Base-by-base conservation (phyloP, 1,284 basidiomycete species). In the Ustilago curta region DNA sequence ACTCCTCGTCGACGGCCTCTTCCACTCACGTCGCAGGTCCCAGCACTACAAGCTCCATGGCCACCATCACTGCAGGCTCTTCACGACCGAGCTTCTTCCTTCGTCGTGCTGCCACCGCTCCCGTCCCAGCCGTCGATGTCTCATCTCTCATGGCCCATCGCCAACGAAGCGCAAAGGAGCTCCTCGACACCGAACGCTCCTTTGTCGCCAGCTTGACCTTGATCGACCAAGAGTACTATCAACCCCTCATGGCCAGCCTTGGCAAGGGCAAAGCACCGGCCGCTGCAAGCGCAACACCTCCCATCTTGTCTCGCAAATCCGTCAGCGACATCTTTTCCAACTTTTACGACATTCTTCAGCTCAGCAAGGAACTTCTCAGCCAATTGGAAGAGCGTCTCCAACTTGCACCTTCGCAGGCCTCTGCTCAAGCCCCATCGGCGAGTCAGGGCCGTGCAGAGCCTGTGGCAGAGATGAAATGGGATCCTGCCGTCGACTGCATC, bases 321-420 rank as follows among this genome's bases (percentile, higher is more conserved):
- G 88, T 95, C 68, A 90, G 89, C 3, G 88, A 90, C 18, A 88
- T 95, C 51, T 96, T 96, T 84, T 91, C 91, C 72, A 95, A 95
- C 84, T 94, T 95, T 80, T 90, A 92, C 81, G 93, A 95, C 86
- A 94, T 96, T 49, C 92, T 92, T 89, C 93, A 93, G 77, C 88
- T 95, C 58, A 93, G 94, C 85, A 90, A 89, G 54, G 90, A 92
- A n/a, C 90, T 94, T 80, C 89, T 91, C 68, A 86, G 88, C 16
- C 88, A 90, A 4, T 87, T 93, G 29, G 82, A 83, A 48, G 80
- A 80, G 51, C 72, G 83, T 8, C 43, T 84, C 8, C 69, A 70
- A 11, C 3, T 94, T n/a, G 19, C 51, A 3, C 29, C 23, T 92
- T 82, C 48, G 25, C 47, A 19, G 1, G 6, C 42, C 12, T 29